Evolutionary conservation across 805 yeast genomes (phyloP), one percentile per base, ranked within the genome.

Genomic region (Metschnikowia noctiluminum): DNA sequence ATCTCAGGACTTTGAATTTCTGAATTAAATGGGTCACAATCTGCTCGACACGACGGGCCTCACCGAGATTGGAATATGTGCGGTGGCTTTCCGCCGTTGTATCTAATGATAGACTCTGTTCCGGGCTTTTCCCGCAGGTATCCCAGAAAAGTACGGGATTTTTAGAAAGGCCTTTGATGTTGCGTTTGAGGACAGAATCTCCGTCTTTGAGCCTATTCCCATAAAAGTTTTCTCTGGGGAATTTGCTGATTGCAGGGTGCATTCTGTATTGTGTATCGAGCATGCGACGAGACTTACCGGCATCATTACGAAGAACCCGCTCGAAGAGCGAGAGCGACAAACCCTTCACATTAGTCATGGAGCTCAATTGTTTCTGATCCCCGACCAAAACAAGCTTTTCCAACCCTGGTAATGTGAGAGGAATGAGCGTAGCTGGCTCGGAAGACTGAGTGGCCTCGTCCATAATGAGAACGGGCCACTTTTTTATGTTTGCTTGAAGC

Each of bases 321-420:
- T 91, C 97, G 66, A 91, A 91, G 43, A 91, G 69, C 1, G 97
- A 89, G 62, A 88, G 95, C 52, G 78, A 79, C 46, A 91, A 75
- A 16, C 97, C 97, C 0, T 96, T 96, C 52, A 84, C 84, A 12
- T 84, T 89, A 2, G 87, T 78, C 60, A 84, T 84, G 51, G 85
- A 79, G 62, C 86, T 79, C 66, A 84, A 70, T 62, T 84, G 89
- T 49, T 80, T 82, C 55, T 84, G 86, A 63, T 85, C 90, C 53
- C 90, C 90, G 37, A 81, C 89, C 59, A 85, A 79, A 5, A 84
- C 79, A 62, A 84, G 80, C 56, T 79, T 81, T 47, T 77, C 77
- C 42, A 83, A 80, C 12, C 85, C 86, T 7, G 47, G 49, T 70
- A 84, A 76, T 4, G 86, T 81, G 51, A 85, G 66, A n/a, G 90